These are phyloP conservation scores for Tulasnella sp. DNA, from an alignment of 768 basidiomycete species.

Conservation along the genomic window DNA sequence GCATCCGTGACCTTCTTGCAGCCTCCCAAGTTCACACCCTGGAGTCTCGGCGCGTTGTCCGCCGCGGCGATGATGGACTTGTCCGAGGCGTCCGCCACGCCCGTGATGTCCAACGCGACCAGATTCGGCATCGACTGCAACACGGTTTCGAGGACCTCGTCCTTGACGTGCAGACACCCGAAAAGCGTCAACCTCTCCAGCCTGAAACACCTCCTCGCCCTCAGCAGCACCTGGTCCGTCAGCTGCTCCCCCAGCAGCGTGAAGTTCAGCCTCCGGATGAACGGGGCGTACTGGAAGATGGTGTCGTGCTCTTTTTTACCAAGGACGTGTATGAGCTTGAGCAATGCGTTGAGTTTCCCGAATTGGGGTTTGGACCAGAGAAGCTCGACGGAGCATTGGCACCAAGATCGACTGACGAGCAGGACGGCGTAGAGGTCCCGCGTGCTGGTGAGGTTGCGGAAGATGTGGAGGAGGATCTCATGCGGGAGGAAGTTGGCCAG, in stretches of 20 bases:
- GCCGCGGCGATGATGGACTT: constrained; percentile 62
- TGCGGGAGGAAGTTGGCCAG: constrained; percentile 66
- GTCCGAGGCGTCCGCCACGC: constrained; percentile 59
- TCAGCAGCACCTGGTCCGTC: constrained; percentile 58
- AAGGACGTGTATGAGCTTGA: constrained; percentile 68
- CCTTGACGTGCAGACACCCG: constrained; percentile 58
- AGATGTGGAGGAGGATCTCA: constrained; percentile 86
- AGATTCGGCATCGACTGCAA: constrained; percentile 63
- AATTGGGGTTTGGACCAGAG: constrained; percentile 89
- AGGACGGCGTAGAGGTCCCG: constrained; percentile 64
- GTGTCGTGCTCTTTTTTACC: constrained; percentile 36
- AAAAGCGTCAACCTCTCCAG: constrained; percentile 84
- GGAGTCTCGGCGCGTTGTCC: constrained; percentile 55
- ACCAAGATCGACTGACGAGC: constrained; percentile 84
- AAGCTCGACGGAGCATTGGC: constrained; percentile 88
- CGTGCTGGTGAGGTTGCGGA: constrained; percentile 67
- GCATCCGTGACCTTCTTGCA: constrained; percentile 72
- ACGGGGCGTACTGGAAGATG: constrained; percentile 77
- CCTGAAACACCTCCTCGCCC: constrained; percentile 61
- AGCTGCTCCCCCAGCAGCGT: constrained; percentile 56
- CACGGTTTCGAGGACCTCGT: constrained; percentile 48
- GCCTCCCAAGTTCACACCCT: constrained; percentile 83
- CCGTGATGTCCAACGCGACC: constrained; percentile 76
- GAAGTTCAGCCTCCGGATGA: constrained; percentile 88
- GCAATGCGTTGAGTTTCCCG: constrained; percentile 52